These are phyloP conservation scores for Cicer chorassanicum DNA, from an alignment of 306 rosid genomes.

Conservation along the genomic window DNA sequence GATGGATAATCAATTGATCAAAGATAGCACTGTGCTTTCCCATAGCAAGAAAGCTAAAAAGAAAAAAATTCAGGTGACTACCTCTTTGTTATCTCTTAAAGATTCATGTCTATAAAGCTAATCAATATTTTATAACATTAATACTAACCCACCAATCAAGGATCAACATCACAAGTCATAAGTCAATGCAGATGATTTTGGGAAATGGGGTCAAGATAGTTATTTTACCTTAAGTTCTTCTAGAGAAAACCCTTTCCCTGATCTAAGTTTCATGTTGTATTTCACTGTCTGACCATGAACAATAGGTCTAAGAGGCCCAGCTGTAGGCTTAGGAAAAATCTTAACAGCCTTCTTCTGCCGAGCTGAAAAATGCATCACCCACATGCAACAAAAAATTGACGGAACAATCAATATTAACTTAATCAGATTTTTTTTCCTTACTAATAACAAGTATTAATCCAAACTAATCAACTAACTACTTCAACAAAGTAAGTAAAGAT, in stretches of 20 bases:
- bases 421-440: not conserved
- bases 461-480: not conserved
- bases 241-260: slow-evolving; percentile 71
- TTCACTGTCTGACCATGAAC: slow-evolving; percentile 75
- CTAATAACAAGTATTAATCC: not conserved
- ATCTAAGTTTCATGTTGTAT: slow-evolving; percentile 71
- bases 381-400: not conserved
- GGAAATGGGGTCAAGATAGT: not conserved
- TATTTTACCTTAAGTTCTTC: slow-evolving; percentile 64
- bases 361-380: slow-evolving; percentile 46
- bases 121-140: not conserved
- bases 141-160: not conserved
- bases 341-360: slow-evolving; percentile 74
- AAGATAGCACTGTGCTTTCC: not conserved
- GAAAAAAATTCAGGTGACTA: not conserved
- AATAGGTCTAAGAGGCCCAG: slow-evolving; percentile 67
- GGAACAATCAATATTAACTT: no score
- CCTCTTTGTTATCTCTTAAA: not conserved
- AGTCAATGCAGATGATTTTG: not conserved
- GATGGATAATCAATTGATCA: not conserved
- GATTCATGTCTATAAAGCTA: slow-evolving; percentile 1
- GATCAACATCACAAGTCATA: not conserved
- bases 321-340: slow-evolving; percentile 68
- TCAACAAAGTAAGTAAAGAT: not conserved
- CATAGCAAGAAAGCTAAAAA: not conserved